These are phyloP conservation scores for Aspergillus sp. DNA, from an alignment of 2,329 filamentous ascomycete species.

Conservation along the genomic window DNA sequence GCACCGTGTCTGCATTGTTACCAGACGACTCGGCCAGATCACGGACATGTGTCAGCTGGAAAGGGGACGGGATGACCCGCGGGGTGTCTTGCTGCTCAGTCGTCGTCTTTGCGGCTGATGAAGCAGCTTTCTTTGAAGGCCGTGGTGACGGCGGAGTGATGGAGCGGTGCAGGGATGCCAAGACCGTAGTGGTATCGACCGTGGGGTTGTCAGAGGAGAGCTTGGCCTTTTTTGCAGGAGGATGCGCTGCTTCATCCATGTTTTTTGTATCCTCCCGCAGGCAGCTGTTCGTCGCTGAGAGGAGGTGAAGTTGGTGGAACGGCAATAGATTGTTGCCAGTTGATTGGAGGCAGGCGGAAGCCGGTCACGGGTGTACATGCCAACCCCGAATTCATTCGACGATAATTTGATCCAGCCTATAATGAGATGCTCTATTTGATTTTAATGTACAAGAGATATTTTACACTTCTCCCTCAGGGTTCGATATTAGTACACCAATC, in stretches of 20 bases:
- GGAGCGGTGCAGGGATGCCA: conserved; percentile 30
- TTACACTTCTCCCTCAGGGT: no score
- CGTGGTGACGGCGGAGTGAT: conserved; percentile 27
- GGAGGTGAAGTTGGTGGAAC: no score
- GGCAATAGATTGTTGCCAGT: no score
- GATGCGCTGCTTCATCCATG: conserved; percentile 1
- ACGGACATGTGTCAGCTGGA: conserved; percentile 68
- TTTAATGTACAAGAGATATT: no score
- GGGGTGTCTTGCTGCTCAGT: background rate
- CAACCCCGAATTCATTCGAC: no score
- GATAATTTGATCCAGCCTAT: no score
- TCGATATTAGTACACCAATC: conserved; percentile 28
- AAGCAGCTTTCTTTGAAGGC: background rate
- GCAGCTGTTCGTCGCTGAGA: background rate
- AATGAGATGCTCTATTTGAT: no score
- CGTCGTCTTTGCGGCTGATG: background rate
- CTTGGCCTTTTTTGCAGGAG: conserved; percentile 14
- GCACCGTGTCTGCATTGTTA: conserved; percentile 66
- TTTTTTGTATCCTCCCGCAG: background rate
- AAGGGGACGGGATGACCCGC: conserved; percentile 57
- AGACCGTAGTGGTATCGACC: background rate
- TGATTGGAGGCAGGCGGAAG: background rate
- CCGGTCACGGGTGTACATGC: background rate
- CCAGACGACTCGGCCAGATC: conserved; percentile 55
- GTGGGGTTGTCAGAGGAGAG: background rate